Evolutionary conservation across 2,329 filamentous ascomycete species (phyloP).

Genomic region (Periconia digitata): DNA sequence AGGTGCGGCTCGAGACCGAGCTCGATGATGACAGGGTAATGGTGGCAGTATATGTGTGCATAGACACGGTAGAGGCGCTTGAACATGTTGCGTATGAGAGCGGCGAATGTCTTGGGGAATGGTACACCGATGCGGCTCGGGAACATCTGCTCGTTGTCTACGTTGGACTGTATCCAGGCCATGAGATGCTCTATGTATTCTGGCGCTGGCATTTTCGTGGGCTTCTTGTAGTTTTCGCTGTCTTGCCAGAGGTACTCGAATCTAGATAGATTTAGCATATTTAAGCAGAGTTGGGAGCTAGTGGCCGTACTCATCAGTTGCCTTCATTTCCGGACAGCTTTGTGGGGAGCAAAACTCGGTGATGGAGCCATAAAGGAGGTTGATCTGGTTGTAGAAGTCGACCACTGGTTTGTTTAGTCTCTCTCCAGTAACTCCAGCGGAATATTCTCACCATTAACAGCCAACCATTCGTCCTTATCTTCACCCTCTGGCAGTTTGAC

Average conservation of each 20-base stretch:
- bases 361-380: constrained; percentile 96
- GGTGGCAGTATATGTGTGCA: constrained; percentile 95
- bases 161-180: constrained; percentile 92
- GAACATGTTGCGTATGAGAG: constrained; percentile 98
- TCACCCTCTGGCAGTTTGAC: constrained; percentile 97
- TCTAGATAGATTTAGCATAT: constrained; percentile 47
- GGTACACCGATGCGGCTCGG: constrained; percentile 94
- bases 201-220: constrained; percentile 96
- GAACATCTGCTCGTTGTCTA: constrained; percentile 93
- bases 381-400: constrained; percentile 99
- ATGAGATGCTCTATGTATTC: constrained; percentile 98
- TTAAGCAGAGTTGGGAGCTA: too few relatives aligned
- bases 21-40: constrained; percentile 95
- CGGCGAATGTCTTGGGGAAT: constrained; percentile 87
- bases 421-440: constrained; percentile 1
- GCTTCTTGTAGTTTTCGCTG: constrained; percentile 87
- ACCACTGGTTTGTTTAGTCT: constrained; percentile 69
- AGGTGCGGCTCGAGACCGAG: constrained; percentile 94
- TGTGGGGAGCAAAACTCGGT: constrained; percentile 98
- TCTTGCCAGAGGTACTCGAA: constrained; percentile 99
- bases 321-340: constrained; percentile 98
- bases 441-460: constrained; percentile 76
- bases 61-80: constrained; percentile 99
- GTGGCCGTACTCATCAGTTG: constrained; percentile 83
- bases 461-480: constrained; percentile 96